A percentile compares a stretch with the other conserved stretches of the same genome.
Conservation (phyloP, 768 basidiomycete genomes). For the Mycena pura region DNA sequence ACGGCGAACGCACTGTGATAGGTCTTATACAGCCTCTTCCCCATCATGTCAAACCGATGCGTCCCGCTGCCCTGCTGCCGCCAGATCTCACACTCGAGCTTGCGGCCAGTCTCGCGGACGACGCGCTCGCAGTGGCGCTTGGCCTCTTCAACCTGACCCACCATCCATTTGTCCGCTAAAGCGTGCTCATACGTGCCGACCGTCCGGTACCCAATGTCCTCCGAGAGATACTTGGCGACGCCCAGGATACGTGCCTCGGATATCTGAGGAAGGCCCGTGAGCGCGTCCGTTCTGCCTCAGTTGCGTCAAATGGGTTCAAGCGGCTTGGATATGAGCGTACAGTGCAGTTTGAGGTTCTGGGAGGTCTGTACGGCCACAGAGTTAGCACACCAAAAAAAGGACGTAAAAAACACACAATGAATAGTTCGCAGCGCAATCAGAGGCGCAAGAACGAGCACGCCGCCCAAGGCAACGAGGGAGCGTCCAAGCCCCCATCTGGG, state of each 20-base stretch:
- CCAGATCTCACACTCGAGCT: constrained; percentile 92
- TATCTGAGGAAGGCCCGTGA: constrained; percentile 68
- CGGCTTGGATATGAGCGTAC: constrained; percentile 41
- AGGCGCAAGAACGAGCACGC: constrained; percentile 59
- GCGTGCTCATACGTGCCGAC: constrained; percentile 92
- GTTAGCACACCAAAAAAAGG: constrained; percentile 9
- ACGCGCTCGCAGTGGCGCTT: constrained; percentile 66
- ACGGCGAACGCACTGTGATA: constrained; percentile 55
- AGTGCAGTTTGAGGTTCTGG: constrained; percentile 60
- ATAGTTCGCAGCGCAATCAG: constrained; percentile 48
- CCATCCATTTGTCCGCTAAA: constrained; percentile 83
- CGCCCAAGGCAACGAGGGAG: constrained; percentile 61
- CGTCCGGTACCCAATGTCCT: constrained; percentile 89
- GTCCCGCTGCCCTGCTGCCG: constrained; percentile 87
- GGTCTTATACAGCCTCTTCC: constrained; percentile 80
- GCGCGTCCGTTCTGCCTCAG: constrained; percentile 49
- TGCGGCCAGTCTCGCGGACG: constrained; percentile 51
- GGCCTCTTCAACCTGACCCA: constrained; percentile 67
- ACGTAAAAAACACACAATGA: neutral
- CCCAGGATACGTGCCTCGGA: constrained; percentile 74
- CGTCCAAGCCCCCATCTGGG: constrained; percentile 62
- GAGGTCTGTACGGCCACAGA: constrained; percentile 48
- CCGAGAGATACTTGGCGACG: constrained; percentile 73
- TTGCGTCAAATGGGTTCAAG: neutral
- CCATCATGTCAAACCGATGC: constrained; percentile 95